Evolutionary conservation across 768 basidiomycete species (phyloP).

Genomic region (Boletus fagicola): DNA sequence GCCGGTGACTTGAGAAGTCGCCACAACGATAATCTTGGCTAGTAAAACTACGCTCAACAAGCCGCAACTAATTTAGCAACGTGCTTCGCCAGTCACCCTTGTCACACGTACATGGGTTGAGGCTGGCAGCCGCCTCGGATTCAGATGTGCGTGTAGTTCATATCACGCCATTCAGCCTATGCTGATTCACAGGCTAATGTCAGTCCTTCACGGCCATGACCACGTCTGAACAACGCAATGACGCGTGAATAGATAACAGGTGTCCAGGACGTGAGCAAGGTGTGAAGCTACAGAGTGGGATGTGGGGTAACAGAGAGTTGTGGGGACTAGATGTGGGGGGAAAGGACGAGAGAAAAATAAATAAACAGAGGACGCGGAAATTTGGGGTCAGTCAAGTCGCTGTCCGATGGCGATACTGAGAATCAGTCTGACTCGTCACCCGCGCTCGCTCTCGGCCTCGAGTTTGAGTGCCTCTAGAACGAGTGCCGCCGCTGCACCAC

Average conservation of each 20-base stretch:
- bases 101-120: background rate
- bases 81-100: background rate
- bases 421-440: conserved; percentile 10
- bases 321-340: background rate
- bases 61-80: conserved; percentile 16
- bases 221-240: conserved; percentile 4
- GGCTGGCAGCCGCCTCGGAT: conserved; percentile 3
- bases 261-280: conserved; percentile 2
- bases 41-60: conserved; percentile 3
- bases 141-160: conserved; percentile 6
- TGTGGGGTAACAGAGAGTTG: background rate
- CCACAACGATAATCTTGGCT: conserved; percentile 17
- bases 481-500: conserved; percentile 37
- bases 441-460: conserved; percentile 19
- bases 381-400: background rate
- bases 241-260: conserved; percentile 12
- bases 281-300: conserved; percentile 10
- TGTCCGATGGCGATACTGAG: background rate
- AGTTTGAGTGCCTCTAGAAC: conserved; percentile 39
- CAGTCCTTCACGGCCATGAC: conserved; percentile 2
- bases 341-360: conserved; percentile 5
- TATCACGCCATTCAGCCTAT: conserved; percentile 9
- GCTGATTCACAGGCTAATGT: background rate
- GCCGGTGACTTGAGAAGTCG: conserved; percentile 23
- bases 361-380: background rate